Base-by-base conservation (phyloP, 1,284 basidiomycete species). In the Cystobasidium slooffiae region DNA sequence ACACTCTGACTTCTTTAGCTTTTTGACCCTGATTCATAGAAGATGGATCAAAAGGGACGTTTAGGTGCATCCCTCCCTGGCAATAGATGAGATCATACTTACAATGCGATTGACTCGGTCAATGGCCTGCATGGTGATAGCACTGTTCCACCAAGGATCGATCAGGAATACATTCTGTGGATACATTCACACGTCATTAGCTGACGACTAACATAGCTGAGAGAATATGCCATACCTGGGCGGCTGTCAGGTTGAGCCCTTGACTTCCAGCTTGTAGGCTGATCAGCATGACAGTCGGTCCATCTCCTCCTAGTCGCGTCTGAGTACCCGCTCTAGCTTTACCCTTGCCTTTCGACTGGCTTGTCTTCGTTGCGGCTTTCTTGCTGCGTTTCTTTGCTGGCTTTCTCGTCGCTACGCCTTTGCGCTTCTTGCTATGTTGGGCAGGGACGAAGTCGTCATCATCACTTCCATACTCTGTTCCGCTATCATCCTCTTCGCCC, bases 51-150 rank as follows among this genome's bases (percentile, higher is more conserved):
- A 9, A 43, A 14, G 14, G 9, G 37, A 10, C n/a, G 44, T 52
- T 47, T 39, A 10, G 39, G 49, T 12, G 12, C 8, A 1, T 31
- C 49, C 46, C 20, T 6, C 41, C 3, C 10, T 24, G 20, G 9
- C 37, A n/a, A 4, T 2, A 6, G n/a, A 39, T 18, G 41, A 37
- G 6, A 39, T 31, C 7, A 22, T 1, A 41, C 69, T 22, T 55
- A 72, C 75, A 55, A 75, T 75, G 44, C 73, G 64, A 46, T 72
- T 61, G 24, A 67, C 74, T 20, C 74, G 79, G 67, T 81, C 81
- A 75, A 81, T 80, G 3, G 81, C 81, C 67, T 82, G 81, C 68
- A 78, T 55, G 56, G 81, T 79, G 56, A 81, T 78, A 24, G 81
- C 80, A 4, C 79, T 78, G 37, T 80, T 79, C 81, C 81, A 81